These are phyloP conservation scores for Kodamaea kakaduensis DNA, from an alignment of 805 yeast genomes.

Conservation along the genomic window DNA sequence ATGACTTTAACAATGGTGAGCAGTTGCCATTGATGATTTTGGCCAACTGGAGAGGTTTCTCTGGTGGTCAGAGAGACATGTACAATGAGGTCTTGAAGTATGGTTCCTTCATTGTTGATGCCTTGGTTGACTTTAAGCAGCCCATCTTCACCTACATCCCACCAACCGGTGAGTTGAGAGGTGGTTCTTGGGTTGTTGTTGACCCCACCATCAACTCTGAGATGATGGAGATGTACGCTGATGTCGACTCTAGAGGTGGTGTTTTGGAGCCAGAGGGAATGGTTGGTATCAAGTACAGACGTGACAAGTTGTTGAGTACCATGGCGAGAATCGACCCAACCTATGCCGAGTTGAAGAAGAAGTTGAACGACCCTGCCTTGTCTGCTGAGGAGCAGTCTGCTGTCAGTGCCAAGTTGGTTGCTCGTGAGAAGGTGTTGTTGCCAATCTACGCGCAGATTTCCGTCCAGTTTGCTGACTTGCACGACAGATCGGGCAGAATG, in stretches of 20 bases:
- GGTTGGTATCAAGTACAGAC: slow-evolving; percentile 97
- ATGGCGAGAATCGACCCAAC: slow-evolving; percentile 84
- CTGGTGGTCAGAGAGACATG: slow-evolving; percentile 99
- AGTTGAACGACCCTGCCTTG: slow-evolving; percentile 50
- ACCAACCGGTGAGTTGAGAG: slow-evolving; percentile 97
- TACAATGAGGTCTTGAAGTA: slow-evolving; percentile 95
- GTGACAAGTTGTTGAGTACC: slow-evolving; percentile 84
- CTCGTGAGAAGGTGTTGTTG: slow-evolving; percentile 72
- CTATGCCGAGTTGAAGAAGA: slow-evolving; percentile 63
- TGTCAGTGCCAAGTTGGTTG: slow-evolving; percentile 61
- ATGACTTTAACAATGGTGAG: slow-evolving; percentile 97
- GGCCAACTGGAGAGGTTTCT: slow-evolving; percentile 99
- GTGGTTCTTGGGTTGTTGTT: slow-evolving; percentile 99
- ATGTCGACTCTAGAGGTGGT: slow-evolving; percentile 93
- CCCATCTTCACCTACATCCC: slow-evolving; percentile 97
- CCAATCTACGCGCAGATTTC: slow-evolving; percentile 92
- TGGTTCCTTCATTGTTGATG: slow-evolving; percentile 96
- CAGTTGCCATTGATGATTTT: slow-evolving; percentile 94
- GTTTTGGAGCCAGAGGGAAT: slow-evolving; percentile 98
- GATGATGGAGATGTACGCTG: slow-evolving; percentile 99
- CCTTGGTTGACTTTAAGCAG: slow-evolving; percentile 91
- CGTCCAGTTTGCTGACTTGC: slow-evolving; percentile 96
- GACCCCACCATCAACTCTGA: slow-evolving; percentile 96
- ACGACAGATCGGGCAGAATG: slow-evolving; percentile 97
- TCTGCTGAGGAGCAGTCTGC: slow-evolving; percentile 63